phyloP scores from a whole-genome alignment of 2,329 filamentous ascomycete species.

The Gnomoniopsis smithogilvyi region DNA sequence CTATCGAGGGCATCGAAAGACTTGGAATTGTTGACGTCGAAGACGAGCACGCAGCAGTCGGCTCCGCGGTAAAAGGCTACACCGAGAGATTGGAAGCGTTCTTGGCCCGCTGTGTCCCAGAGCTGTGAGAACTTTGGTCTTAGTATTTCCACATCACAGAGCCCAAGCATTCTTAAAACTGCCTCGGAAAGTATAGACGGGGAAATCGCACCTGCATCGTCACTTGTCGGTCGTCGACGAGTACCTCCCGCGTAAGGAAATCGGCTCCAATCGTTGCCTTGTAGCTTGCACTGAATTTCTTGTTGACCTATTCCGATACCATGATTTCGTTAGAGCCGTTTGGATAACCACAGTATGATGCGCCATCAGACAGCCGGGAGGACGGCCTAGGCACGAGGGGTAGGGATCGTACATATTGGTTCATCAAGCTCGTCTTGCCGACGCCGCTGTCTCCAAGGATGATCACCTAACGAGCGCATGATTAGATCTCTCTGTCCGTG shows the following conservation, averaged over 20 bases:
- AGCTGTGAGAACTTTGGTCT: conserved; percentile 53
- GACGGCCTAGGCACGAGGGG: conserved; percentile 11
- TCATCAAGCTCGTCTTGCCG: conserved; percentile 99
- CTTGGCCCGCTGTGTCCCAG: conserved; percentile 97
- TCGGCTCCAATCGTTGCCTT: conserved; percentile 99
- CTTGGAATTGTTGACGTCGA: conserved; percentile 99
- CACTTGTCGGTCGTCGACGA: conserved; percentile 94
- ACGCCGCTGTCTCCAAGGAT: conserved; percentile 99
- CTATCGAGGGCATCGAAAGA: conserved; percentile 98
- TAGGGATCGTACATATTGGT: conserved; percentile 87
- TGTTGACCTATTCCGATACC: conserved; percentile 76
- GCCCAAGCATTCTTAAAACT: not conserved
- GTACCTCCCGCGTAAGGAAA: conserved; percentile 95
- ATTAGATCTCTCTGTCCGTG: conserved; percentile 3
- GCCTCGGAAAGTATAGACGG: not conserved
- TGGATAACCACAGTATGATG: not conserved
- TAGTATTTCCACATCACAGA: not conserved
- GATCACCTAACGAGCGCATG: conserved; percentile 68
- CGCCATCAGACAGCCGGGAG: not conserved
- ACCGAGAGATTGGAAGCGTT: conserved; percentile 89
- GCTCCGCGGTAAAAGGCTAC: conserved; percentile 97
- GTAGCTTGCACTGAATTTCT: conserved; percentile 99
- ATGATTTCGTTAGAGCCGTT: conserved; percentile 1
- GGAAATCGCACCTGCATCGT: conserved; percentile 70
- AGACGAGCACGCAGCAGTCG: conserved; percentile 96